Percentiles rank a stretch among this genome's conserved stretches.
These are phyloP conservation scores for Zangia roseola DNA, from an alignment of 768 basidiomycete genomes.

Conservation along the genomic window DNA sequence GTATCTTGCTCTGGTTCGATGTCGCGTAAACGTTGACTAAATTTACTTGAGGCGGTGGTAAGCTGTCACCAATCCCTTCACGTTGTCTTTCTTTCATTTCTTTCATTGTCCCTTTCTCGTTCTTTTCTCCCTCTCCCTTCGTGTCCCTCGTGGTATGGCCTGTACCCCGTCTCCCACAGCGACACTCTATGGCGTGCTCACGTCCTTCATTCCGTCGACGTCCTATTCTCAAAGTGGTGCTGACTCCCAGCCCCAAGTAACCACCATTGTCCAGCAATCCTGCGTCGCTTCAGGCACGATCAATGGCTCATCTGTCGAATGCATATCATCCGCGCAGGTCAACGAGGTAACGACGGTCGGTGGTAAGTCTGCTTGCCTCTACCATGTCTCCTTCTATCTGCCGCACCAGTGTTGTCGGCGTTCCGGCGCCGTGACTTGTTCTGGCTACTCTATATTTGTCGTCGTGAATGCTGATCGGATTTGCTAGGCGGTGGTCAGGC, in stretches of 20 bases:
- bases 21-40: no score
- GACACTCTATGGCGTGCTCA: constrained; percentile 40
- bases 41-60: no score
- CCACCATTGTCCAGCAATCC: constrained; percentile 32
- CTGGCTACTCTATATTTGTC: background rate
- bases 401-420: background rate
- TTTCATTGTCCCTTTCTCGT: background rate
- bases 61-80: background rate
- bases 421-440: constrained; percentile 20
- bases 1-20: no score
- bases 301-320: constrained; percentile 26
- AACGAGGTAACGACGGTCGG: constrained; percentile 34
- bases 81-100: constrained; percentile 4
- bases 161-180: constrained; percentile 44
- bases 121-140: background rate
- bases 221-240: constrained; percentile 37
- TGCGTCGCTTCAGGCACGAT: constrained; percentile 33
- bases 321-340: constrained; percentile 26
- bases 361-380: constrained; percentile 29
- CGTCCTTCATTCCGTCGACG: constrained; percentile 35
- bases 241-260: constrained; percentile 30
- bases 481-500: constrained; percentile 27
- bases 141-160: constrained; percentile 24
- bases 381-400: background rate
- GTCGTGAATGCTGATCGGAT: constrained; percentile 13